Percentiles rank a stretch among this genome's conserved stretches.
Evolutionary conservation across 495 filamentous ascomycete species (phyloP).

Genomic region (Aspergillus steynii): DNA sequence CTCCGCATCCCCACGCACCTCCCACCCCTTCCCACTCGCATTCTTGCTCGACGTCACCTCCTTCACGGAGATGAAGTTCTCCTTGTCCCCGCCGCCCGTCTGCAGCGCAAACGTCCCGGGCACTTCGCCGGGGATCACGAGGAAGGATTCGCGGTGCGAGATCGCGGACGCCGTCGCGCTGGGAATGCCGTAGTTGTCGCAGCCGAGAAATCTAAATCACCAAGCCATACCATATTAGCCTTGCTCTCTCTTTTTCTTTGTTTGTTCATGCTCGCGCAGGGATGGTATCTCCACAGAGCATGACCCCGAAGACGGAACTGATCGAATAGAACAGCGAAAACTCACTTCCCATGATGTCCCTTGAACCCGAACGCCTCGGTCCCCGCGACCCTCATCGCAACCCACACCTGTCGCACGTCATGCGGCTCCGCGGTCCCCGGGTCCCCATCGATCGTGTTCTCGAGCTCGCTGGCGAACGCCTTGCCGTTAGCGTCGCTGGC

Average conservation of each 20-base stretch:
- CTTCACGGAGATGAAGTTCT: slow-evolving; percentile 54
- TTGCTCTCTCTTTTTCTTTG: not conserved
- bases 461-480: slow-evolving; percentile 75
- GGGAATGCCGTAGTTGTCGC: slow-evolving; percentile 80
- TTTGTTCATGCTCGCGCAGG: not conserved
- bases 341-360: slow-evolving; percentile 79
- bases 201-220: slow-evolving; percentile 63
- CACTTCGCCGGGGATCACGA: slow-evolving; percentile 63
- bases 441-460: slow-evolving; percentile 81
- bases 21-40: slow-evolving; percentile 39
- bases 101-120: slow-evolving; percentile 69
- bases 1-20: slow-evolving; percentile 75
- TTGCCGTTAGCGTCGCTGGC: slow-evolving; percentile 83
- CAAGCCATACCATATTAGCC: not conserved
- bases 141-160: slow-evolving; percentile 77
- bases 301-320: no score
- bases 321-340: slow-evolving; percentile 10
- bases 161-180: slow-evolving; percentile 78
- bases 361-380: slow-evolving; percentile 82
- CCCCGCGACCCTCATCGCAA: slow-evolving; percentile 81
- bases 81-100: slow-evolving; percentile 43
- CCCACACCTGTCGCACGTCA: slow-evolving; percentile 93
- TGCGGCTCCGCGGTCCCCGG: slow-evolving; percentile 84
- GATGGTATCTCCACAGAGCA: no score
- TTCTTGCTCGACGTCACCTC: slow-evolving; percentile 42